These are phyloP conservation scores for Cutaneotrichosporon dermatis DNA, from an alignment of 1,284 basidiomycete genomes.

Conservation along the genomic window DNA sequence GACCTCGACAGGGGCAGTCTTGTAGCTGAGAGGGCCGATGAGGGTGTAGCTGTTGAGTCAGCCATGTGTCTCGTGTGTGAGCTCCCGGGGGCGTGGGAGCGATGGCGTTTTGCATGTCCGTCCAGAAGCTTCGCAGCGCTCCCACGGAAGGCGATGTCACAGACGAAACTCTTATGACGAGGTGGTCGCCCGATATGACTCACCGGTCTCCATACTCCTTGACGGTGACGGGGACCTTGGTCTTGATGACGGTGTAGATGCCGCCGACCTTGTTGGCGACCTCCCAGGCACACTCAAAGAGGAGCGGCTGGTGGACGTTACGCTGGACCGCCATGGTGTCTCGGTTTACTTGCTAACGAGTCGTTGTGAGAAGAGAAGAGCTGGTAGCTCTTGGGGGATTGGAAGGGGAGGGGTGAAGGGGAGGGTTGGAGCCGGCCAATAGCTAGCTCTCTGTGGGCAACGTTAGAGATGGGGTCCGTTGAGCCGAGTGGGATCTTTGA, in stretches of 20 bases:
- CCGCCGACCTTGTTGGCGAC: constrained; percentile 97
- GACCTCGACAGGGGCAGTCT: constrained; percentile 97
- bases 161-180: neutral
- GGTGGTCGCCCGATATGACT: constrained; percentile 12
- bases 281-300: constrained; percentile 91
- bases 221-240: constrained; percentile 95
- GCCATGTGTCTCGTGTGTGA: too few relatives aligned
- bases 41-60: constrained; percentile 65
- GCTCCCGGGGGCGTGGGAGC: neutral
- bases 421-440: neutral
- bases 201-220: constrained; percentile 63
- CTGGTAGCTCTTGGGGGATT: too few relatives aligned
- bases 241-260: constrained; percentile 99
- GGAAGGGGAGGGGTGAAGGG: neutral
- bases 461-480: too few relatives aligned
- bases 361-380: neutral
- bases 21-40: constrained; percentile 92
- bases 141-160: neutral
- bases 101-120: neutral
- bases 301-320: constrained; percentile 69
- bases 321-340: constrained; percentile 48
- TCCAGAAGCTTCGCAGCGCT: neutral
- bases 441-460: neutral
- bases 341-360: neutral
- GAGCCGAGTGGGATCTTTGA: too few relatives aligned